Conservation (phyloP, 345 rosid species). For the Cardamine resedifolia region DNA sequence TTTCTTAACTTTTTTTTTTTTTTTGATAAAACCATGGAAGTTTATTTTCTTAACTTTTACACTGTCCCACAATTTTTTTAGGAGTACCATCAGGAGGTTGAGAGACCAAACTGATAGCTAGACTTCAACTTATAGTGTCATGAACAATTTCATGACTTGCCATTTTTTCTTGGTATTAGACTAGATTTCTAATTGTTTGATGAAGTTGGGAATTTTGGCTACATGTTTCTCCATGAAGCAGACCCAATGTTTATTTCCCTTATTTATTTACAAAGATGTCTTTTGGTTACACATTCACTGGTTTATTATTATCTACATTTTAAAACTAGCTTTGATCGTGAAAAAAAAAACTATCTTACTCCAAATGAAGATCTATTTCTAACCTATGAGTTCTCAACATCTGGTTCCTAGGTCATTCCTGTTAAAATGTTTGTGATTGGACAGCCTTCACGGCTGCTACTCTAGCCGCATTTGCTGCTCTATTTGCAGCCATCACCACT, state of each 20-base stretch:
- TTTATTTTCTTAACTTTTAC: too few species aligned
- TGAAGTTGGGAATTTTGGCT: not conserved
- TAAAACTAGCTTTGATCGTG: not conserved
- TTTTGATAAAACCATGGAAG: too few species aligned
- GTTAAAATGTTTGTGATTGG: conserved; percentile 45
- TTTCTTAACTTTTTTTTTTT: not conserved
- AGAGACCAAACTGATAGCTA: conserved; percentile 29
- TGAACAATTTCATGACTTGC: not conserved
- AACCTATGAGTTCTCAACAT: not conserved
- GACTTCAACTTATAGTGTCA: not conserved
- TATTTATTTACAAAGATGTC: not conserved
- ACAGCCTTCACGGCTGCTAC: conserved; percentile 72
- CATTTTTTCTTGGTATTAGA: not conserved
- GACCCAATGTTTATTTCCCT: not conserved
- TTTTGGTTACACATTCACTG: not conserved
- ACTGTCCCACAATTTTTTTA: too few species aligned
- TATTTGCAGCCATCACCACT: conserved; percentile 60
- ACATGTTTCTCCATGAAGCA: not conserved
- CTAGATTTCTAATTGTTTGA: not conserved
- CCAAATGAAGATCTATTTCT: not conserved
- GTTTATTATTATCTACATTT: not conserved
- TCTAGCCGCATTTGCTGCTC: conserved; percentile 78
- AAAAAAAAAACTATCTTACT: not conserved
- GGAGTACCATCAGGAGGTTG: conserved; percentile 26
- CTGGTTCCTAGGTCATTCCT: not conserved